These are phyloP conservation scores for Pisolithus orientalis DNA, from an alignment of 768 basidiomycete species.

Conservation along the genomic window DNA sequence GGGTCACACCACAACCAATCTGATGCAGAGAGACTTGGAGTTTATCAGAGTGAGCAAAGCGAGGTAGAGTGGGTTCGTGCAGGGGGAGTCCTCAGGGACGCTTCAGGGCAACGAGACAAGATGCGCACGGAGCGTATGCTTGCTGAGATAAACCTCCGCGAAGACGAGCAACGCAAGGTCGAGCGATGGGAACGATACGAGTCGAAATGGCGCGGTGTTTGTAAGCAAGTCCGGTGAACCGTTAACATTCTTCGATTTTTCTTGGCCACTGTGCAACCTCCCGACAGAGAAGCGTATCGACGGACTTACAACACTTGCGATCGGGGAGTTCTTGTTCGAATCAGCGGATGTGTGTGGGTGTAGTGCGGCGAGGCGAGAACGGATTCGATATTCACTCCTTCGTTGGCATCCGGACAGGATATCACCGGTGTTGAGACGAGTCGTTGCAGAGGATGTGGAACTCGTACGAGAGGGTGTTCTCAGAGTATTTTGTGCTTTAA, in stretches of 20 bases:
- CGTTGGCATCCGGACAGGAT: conserved; percentile 70
- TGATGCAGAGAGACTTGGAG: no score
- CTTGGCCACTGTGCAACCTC: conserved; percentile 48
- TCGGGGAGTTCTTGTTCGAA: conserved; percentile 49
- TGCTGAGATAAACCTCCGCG: conserved; percentile 40
- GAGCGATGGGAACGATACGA: conserved; percentile 52
- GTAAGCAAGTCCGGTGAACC: conserved; percentile 18
- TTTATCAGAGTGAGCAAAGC: conserved; percentile 14
- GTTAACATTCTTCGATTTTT: conserved; percentile 47
- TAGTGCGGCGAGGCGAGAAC: conserved; percentile 40
- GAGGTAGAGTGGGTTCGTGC: conserved; percentile 58
- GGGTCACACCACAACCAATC: no score
- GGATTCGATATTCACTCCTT: conserved; percentile 53
- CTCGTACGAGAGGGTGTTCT: conserved; percentile 42
- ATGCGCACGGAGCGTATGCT: conserved; percentile 44
- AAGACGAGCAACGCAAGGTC: conserved; percentile 33
- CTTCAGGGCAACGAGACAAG: conserved; percentile 41
- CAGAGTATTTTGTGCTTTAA: conserved; percentile 33
- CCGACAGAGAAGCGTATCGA: conserved; percentile 14
- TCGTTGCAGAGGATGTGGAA: conserved; percentile 39
- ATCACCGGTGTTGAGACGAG: conserved; percentile 35
- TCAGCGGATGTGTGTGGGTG: conserved; percentile 37
- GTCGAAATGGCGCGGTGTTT: conserved; percentile 39
- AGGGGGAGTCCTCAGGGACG: conserved; percentile 50
- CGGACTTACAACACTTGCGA: conserved; percentile 32